Evolutionary conservation across 139 green algal genomes (phyloP).

Genomic region (Coelastrella sp.): DNA sequence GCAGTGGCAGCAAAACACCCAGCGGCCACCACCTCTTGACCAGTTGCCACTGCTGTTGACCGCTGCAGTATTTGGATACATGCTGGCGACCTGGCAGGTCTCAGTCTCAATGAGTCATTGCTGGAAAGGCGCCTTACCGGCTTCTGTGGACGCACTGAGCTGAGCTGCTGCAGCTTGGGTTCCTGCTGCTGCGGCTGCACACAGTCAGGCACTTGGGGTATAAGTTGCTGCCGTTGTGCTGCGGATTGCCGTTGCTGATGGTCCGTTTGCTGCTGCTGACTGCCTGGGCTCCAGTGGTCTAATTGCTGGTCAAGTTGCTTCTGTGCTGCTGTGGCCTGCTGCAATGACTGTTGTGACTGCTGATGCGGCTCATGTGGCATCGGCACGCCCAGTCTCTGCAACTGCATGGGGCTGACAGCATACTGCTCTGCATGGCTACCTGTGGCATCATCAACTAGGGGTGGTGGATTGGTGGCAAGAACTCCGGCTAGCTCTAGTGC

Average conservation of each 20-base stretch:
- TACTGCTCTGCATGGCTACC: neutral
- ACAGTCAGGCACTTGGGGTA: neutral
- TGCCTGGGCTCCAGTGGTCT: neutral
- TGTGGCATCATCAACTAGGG: neutral
- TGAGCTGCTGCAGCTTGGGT: neutral
- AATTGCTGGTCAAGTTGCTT: neutral
- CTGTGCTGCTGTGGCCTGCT: neutral
- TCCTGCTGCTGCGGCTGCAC: conserved; percentile 13
- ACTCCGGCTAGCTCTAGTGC: conserved; percentile 2
- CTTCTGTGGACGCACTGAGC: neutral
- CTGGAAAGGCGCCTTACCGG: neutral
- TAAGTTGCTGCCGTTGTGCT: neutral
- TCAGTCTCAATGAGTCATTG: neutral
- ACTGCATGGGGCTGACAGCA: neutral
- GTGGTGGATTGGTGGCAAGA: neutral
- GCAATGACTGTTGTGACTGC: neutral
- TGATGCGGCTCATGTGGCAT: neutral
- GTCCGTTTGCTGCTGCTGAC: neutral
- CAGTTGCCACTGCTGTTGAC: neutral
- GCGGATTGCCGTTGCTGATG: neutral
- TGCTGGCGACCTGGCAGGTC: neutral
- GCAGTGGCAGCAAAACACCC: neutral
- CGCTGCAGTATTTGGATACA: neutral
- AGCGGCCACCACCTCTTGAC: neutral
- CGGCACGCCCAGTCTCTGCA: neutral